phyloP scores from a whole-genome alignment of 345 rosid genomes.

The Brassica rapa region DNA sequence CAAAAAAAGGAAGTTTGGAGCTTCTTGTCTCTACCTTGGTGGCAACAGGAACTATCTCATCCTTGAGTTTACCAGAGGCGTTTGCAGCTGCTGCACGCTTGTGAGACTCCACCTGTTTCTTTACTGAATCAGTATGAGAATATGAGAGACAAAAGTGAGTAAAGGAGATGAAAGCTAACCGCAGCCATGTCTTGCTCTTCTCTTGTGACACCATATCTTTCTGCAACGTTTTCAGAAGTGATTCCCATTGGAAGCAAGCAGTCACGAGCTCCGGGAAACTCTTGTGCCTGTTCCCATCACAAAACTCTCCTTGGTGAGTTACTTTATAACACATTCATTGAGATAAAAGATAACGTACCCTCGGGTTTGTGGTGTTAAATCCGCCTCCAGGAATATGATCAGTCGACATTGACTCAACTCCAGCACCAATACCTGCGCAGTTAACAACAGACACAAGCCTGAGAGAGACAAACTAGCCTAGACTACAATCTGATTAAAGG shows the following conservation, averaged over 20 bases:
- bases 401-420: constrained; percentile 80
- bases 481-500: too few species aligned
- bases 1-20: constrained; percentile 8
- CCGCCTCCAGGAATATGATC: constrained; percentile 42
- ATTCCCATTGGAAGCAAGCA: constrained; percentile 98
- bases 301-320: background rate
- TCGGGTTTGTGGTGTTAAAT: constrained; percentile 54
- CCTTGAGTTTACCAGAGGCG: constrained; percentile 83
- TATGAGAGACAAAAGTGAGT: constrained; percentile 1
- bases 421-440: constrained; percentile 80
- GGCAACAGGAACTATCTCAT: constrained; percentile 77
- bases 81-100: constrained; percentile 90
- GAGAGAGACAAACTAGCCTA: too few species aligned
- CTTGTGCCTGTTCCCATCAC: constrained; percentile 49
- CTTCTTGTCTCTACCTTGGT: constrained; percentile 64
- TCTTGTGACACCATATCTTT: constrained; percentile 73
- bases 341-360: constrained; percentile 46
- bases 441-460: constrained; percentile 24
- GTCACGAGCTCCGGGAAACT: constrained; percentile 72
- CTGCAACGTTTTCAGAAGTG: constrained; percentile 95
- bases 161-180: constrained; percentile 43
- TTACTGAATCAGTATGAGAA: constrained; percentile 23
- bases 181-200: constrained; percentile 92
- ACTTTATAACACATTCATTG: background rate
- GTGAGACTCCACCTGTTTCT: constrained; percentile 84